A percentile compares a stretch with the other conserved stretches of the same genome.
These are phyloP conservation scores for Vitis cinerea DNA, from an alignment of 164 flowering plant genomes.

Conservation along the genomic window DNA sequence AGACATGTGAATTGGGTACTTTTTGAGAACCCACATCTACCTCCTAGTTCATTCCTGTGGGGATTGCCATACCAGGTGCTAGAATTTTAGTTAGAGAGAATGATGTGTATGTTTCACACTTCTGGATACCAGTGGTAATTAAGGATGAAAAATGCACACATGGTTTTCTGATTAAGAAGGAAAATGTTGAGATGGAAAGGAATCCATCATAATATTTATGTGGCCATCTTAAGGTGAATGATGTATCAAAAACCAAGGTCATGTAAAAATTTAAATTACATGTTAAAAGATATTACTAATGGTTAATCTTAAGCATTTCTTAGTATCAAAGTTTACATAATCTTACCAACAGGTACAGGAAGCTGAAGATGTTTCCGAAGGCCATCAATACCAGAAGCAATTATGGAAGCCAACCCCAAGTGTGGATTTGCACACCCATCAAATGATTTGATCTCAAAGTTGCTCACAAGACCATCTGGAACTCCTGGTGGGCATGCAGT, in stretches of 20 bases:
- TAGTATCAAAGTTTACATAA: not conserved
- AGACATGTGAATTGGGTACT: no score
- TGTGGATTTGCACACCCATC: conserved; percentile 98
- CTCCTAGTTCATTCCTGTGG: no score
- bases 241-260: not conserved
- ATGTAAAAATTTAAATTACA: no score
- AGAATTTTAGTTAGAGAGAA: no score
- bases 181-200: not conserved
- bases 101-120: no score
- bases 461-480: conserved; percentile 78
- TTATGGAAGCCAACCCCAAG: conserved; percentile 80
- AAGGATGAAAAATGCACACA: no score
- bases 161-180: no score
- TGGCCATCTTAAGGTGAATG: not conserved
- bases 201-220: not conserved
- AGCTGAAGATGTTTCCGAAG: conserved; percentile 61
- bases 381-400: conserved; percentile 96
- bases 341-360: conserved; percentile 84
- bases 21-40: no score
- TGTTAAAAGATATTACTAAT: not conserved
- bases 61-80: no score
- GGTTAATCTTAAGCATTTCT: not conserved
- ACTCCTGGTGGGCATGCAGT: conserved; percentile 94
- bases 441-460: conserved; percentile 89
- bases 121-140: no score